Conservation (phyloP, 495 filamentous ascomycete species). For the Stereocaulon alpinum region DNA sequence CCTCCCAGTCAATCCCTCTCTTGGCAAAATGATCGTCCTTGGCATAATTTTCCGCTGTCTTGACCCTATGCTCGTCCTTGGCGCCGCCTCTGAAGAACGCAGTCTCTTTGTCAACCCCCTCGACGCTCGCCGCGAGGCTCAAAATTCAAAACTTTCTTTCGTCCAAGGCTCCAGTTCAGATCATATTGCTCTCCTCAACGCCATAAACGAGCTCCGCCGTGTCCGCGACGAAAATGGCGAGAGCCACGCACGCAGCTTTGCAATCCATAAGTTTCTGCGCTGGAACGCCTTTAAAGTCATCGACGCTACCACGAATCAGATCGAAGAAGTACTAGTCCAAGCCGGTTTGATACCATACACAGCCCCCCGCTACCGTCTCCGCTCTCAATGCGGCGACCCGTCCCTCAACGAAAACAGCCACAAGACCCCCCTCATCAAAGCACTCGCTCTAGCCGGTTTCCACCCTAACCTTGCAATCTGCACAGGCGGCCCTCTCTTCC, state of each 20-base stretch:
- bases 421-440: conserved; percentile 39
- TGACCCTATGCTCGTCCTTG: conserved; percentile 48
- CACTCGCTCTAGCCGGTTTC: conserved; percentile 37
- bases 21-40: conserved; percentile 49
- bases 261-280: conserved; percentile 31
- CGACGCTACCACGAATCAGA: conserved; percentile 36
- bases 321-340: conserved; percentile 35
- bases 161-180: conserved; percentile 37
- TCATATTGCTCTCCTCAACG: conserved; percentile 43
- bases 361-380: conserved; percentile 17
- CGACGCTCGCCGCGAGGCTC: conserved; percentile 26
- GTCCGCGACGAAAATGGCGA: conserved; percentile 25
- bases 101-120: conserved; percentile 36
- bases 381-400: conserved; percentile 33
- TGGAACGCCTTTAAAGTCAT: conserved; percentile 31
- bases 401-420: conserved; percentile 40
- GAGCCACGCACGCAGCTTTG: conserved; percentile 26
- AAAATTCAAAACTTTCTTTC: conserved; percentile 29
- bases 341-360: conserved; percentile 33
- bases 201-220: conserved; percentile 36
- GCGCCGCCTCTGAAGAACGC: conserved; percentile 30
- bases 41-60: conserved; percentile 52
- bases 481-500: conserved; percentile 25
- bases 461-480: conserved; percentile 40
- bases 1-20: conserved; percentile 39